These are phyloP conservation scores for Chernovozyma aurita DNA, from an alignment of 1,139 yeast genomes.

Conservation along the genomic window DNA sequence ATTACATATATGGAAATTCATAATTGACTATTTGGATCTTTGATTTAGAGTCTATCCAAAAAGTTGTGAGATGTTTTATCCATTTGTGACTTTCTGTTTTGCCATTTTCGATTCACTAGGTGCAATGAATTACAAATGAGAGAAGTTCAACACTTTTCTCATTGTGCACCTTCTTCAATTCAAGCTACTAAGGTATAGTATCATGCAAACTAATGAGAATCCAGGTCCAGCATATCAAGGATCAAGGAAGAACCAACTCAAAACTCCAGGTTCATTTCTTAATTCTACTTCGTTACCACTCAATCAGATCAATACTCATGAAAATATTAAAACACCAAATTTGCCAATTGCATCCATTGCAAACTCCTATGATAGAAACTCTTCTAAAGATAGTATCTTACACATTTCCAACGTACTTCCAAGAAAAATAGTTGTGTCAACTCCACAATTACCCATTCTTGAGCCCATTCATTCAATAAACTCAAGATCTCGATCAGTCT, in stretches of 20 bases:
- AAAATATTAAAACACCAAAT: constrained; percentile 1
- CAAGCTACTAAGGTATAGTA: no score
- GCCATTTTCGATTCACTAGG: no score
- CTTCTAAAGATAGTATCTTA: not conserved
- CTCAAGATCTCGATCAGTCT: not conserved
- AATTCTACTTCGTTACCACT: constrained; percentile 1
- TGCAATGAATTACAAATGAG: no score
- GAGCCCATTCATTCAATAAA: not conserved
- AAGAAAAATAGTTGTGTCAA: not conserved
- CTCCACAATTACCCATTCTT: not conserved
- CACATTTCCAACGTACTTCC: not conserved
- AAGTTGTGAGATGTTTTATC: no score
- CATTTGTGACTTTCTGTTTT: no score
- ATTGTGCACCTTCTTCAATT: no score
- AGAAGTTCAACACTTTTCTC: no score
- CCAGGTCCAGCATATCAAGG: not conserved
- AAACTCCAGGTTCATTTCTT: not conserved
- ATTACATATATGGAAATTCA: no score
- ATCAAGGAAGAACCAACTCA: not conserved
- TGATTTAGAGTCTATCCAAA: no score
- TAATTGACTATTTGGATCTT: no score
- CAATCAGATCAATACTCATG: constrained; percentile 1
- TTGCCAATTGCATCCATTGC: constrained; percentile 1
- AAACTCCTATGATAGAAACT: constrained; percentile 1
- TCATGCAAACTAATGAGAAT: not conserved